Evolutionary conservation across 345 rosid species (phyloP), one percentile per base, ranked within the genome.

Genomic region (Populus tremula): DNA sequence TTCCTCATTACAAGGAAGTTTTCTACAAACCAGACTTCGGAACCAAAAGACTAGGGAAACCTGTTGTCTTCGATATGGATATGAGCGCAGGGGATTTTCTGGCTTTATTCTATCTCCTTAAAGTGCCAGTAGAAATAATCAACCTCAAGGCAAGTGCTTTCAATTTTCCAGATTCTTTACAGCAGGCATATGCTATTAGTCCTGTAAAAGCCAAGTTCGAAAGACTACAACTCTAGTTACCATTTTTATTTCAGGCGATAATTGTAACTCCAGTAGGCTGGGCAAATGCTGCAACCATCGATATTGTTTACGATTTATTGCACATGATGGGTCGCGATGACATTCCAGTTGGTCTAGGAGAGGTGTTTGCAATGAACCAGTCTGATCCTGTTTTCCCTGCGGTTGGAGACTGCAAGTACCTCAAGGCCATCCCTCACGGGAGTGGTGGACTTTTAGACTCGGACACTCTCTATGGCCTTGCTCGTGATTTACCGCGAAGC

Each of bases 241-340:
- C 13, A 59, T 12, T 45, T 67, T 62, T 77, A 35, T 61, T 74
- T 65, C 84, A 94, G 99, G 99, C 94, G 29, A 87, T 95, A 56
- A 75, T 95, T 65, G 94, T 91, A 45, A 91, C 84, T 83, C 99
- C 99, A 45, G 91, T 89, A 0, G 98, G 99, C 2, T 95, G 99
- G 99, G 98, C 99, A 50, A 93, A 91, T 81, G 93, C 98, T 54
- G 99, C 99, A 67, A 90, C 98, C 1, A 87, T 93, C 8, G 99
- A 95, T 74, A 85, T 88, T 23, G 79, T 95, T 49, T 95, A 95
- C 64, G 99, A 95, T 79, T 74, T 95, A 43, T 88, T 93, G 79
- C 99, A 95, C 79, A 95, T 95, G 99, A 95, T 95, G 99, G 98
- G 99, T 41, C 97, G 99, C 0, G 98, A 95, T 7, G 98, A 95